These are phyloP conservation scores for Arxiozyma bovina DNA, from an alignment of 1,139 yeast genomes.

Conservation along the genomic window DNA sequence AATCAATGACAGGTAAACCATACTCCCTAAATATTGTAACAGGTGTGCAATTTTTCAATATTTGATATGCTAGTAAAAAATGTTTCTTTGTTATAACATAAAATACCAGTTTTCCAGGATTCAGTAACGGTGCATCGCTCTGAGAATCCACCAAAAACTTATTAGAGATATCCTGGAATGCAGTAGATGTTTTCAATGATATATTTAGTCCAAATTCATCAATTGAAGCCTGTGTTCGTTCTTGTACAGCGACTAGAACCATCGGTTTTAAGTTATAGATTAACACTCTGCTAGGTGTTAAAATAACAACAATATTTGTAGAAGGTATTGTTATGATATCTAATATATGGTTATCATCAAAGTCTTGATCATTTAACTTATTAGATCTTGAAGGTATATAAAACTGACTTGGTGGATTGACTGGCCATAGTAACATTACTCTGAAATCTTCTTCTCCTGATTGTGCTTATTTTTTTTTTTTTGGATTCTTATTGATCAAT, in stretches of 20 bases:
- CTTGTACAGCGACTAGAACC: conserved; percentile 35
- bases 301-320: conserved; percentile 17
- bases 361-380: background rate
- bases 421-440: conserved; percentile 24
- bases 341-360: conserved; percentile 12
- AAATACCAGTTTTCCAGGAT: conserved; percentile 21
- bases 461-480: too few relatives aligned
- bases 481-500: background rate
- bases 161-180: conserved; percentile 5
- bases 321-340: conserved; percentile 14
- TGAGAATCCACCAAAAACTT: background rate
- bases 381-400: conserved; percentile 5
- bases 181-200: conserved; percentile 19
- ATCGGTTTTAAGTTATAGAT: conserved; percentile 33
- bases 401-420: conserved; percentile 21
- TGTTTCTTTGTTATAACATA: conserved; percentile 26
- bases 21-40: conserved; percentile 22
- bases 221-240: conserved; percentile 34
- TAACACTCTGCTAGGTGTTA: conserved; percentile 25
- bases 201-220: conserved; percentile 34
- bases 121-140: conserved; percentile 1
- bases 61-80: conserved; percentile 26
- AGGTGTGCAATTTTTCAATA: conserved; percentile 19
- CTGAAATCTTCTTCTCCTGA: background rate
- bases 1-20: conserved; percentile 23